phyloP scores from a whole-genome alignment of 1,284 basidiomycete genomes.

The Sanghuangporus baumii region DNA sequence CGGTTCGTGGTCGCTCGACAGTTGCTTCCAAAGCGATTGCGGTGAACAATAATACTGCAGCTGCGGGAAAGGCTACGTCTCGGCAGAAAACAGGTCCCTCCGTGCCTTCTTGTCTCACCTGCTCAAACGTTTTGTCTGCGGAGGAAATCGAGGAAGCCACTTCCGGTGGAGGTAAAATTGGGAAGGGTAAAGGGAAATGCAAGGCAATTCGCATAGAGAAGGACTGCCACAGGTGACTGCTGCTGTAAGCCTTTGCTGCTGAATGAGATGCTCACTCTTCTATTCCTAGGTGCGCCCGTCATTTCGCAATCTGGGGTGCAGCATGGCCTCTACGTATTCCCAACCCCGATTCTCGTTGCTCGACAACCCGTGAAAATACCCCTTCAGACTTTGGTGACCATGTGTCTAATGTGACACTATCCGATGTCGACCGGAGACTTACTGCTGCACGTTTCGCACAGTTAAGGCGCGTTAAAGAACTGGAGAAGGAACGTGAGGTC shows the following conservation, averaged over 20 bases:
- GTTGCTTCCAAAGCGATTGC: background rate
- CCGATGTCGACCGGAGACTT: slow-evolving; percentile 13
- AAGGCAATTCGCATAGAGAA: slow-evolving; percentile 48
- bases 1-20: background rate
- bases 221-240: slow-evolving; percentile 62
- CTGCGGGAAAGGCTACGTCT: slow-evolving; percentile 20
- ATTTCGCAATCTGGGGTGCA: slow-evolving; percentile 64
- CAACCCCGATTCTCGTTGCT: slow-evolving; percentile 38
- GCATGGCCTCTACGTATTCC: slow-evolving; percentile 63
- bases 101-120: slow-evolving; percentile 25
- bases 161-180: slow-evolving; percentile 36
- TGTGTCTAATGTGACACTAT: background rate
- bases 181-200: slow-evolving; percentile 36
- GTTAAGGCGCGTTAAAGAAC: slow-evolving; percentile 1
- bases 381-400: slow-evolving; percentile 32
- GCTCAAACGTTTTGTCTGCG: slow-evolving; percentile 21
- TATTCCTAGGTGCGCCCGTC: slow-evolving; percentile 61
- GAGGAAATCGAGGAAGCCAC: slow-evolving; percentile 23
- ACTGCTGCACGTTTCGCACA: slow-evolving; percentile 11
- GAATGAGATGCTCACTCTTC: background rate
- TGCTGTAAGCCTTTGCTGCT: slow-evolving; percentile 9
- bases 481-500: background rate
- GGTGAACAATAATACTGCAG: slow-evolving; percentile 15
- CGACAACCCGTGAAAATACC: slow-evolving; percentile 47
- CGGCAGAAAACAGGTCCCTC: slow-evolving; percentile 21